phyloP scores from a whole-genome alignment of 2,329 filamentous ascomycete species.

The Onygenales sp. region DNA sequence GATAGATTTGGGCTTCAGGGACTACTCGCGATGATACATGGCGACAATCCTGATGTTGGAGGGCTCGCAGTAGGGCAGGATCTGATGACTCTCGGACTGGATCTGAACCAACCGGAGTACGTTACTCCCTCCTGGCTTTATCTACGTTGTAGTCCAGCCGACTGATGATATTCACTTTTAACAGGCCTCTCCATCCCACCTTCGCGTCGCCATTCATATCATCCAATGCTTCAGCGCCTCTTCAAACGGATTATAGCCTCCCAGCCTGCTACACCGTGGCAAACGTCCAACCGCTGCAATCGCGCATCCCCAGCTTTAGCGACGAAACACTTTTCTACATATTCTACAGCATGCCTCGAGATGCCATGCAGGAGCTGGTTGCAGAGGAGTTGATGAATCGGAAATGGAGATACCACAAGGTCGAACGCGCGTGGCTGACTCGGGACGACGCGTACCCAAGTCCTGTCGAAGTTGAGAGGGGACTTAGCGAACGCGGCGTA shows the following conservation, averaged over 20 bases:
- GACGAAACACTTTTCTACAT: conserved; percentile 60
- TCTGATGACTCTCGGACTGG: conserved; percentile 53
- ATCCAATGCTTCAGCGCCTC: conserved; percentile 44
- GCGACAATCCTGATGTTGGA: conserved; percentile 43
- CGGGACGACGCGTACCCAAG: conserved; percentile 38
- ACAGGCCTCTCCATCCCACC: conserved; percentile 51
- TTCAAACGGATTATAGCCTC: conserved; percentile 55
- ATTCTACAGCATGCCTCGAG: conserved; percentile 58
- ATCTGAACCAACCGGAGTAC: conserved; percentile 54
- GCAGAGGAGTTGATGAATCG: conserved; percentile 50
- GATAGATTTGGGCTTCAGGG: conserved; percentile 53
- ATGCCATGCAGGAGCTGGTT: conserved; percentile 57
- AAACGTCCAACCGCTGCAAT: conserved; percentile 54
- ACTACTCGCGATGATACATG: conserved; percentile 48
- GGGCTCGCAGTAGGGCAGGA: conserved; percentile 54
- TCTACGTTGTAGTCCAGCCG: background rate
- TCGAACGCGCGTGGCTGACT: conserved; percentile 43
- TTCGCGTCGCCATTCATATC: conserved; percentile 56
- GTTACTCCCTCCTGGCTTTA: conserved; percentile 13
- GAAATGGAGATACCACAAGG: conserved; percentile 45
- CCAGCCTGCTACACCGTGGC: conserved; percentile 56
- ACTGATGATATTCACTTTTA: conserved; percentile 14
- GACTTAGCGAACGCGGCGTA: conserved; percentile 41
- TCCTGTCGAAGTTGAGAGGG: conserved; percentile 39
- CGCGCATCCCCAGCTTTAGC: conserved; percentile 49